Evolutionary conservation across 78 protist genomes (phyloP).

Genomic region (Pirum gemmata): DNA sequence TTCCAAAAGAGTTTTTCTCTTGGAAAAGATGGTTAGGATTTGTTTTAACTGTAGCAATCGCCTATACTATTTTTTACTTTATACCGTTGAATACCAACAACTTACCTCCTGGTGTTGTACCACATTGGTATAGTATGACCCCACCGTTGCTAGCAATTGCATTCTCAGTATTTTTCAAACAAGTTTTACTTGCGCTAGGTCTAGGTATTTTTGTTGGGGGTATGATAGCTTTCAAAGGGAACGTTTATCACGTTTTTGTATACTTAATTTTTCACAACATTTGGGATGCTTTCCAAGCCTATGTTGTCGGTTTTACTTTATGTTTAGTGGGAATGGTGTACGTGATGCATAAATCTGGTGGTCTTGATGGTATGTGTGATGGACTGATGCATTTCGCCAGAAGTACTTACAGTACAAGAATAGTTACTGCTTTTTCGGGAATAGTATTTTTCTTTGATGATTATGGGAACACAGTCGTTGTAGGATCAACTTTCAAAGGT

Average conservation of each 20-base stretch:
- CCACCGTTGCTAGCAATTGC: constrained; percentile 14
- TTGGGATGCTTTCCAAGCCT: neutral
- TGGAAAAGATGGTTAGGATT: constrained; percentile 17
- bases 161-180: neutral
- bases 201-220: constrained; percentile 6
- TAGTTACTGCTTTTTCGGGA: neutral
- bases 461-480: constrained; percentile 32
- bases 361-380: neutral
- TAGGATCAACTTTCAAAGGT: constrained; percentile 15
- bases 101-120: neutral
- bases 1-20: neutral
- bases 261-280: neutral
- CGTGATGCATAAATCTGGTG: neutral
- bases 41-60: neutral
- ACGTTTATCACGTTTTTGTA: neutral
- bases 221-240: neutral
- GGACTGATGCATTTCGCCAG: neutral
- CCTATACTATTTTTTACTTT: neutral
- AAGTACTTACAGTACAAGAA: neutral
- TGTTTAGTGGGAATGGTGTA: neutral
- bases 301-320: neutral
- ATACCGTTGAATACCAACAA: neutral
- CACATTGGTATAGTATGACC: neutral
- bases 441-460: constrained; percentile 34
- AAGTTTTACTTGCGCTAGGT: neutral